Conservation (phyloP, 257 asterid species). For the Schizonepeta tenuifolia region DNA sequence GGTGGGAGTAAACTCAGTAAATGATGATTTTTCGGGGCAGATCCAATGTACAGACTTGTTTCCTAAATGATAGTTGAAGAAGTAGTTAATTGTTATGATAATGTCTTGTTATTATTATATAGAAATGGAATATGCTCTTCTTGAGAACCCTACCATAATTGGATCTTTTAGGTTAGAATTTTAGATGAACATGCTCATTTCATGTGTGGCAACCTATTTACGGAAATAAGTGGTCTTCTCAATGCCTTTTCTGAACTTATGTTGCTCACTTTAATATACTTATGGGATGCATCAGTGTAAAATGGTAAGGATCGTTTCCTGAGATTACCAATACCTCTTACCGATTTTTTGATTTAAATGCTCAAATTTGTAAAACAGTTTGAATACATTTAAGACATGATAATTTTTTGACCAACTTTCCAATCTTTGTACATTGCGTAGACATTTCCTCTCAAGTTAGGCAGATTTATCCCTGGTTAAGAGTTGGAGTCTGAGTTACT, state of each 20-base stretch:
- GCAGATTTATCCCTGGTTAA: background rate
- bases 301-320: no score
- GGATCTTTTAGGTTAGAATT: background rate
- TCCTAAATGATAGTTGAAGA: background rate
- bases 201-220: background rate
- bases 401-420: no score
- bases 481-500: background rate
- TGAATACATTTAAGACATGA: no score
- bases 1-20: no score
- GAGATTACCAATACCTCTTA: no score
- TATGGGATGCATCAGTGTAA: background rate
- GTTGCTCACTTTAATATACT: background rate
- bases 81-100: background rate
- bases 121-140: no score
- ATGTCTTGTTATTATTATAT: background rate
- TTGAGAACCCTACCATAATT: background rate
- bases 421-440: no score
- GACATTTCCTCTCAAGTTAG: background rate
- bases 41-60: background rate
- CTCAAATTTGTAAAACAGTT: no score
- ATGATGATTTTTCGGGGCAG: no score
- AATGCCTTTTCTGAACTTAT: no score
- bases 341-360: no score
- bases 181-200: background rate
- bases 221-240: background rate